phyloP scores from a whole-genome alignment of 108 stramenopile genomes.

The Discostella stelligeroides region DNA sequence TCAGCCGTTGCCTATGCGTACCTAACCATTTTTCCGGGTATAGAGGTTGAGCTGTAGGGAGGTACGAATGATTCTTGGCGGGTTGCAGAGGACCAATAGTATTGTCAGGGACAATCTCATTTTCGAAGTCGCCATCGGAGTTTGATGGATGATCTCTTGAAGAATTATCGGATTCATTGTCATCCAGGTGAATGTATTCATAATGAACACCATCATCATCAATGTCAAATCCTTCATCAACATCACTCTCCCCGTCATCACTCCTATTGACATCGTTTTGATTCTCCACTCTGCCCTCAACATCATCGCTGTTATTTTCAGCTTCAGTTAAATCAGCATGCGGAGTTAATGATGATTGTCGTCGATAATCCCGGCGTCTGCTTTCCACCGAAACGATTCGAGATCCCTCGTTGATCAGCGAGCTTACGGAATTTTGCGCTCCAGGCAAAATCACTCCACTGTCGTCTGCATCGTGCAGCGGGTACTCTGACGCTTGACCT shows the following conservation, averaged over 20 bases:
- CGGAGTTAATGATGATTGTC: not conserved
- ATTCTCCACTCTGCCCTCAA: not conserved
- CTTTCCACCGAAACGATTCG: slow-evolving; percentile 5
- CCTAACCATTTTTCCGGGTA: slow-evolving; percentile 54
- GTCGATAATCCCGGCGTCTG: not conserved
- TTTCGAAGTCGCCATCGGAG: slow-evolving; percentile 4
- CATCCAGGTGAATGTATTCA: too few species aligned
- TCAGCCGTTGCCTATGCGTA: slow-evolving; percentile 12
- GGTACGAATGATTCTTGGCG: slow-evolving; percentile 63
- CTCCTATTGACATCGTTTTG: not conserved
- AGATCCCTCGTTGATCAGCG: not conserved
- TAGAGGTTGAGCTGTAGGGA: slow-evolving; percentile 59
- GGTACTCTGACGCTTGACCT: too few species aligned
- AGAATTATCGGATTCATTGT: too few species aligned
- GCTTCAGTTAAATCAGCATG: not conserved
- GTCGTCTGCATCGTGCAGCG: too few species aligned
- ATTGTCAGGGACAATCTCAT: slow-evolving; percentile 5
- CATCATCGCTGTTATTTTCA: not conserved
- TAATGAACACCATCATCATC: too few species aligned
- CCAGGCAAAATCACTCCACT: too few species aligned
- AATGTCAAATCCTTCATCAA: too few species aligned
- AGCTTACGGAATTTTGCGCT: too few species aligned
- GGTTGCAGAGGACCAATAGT: slow-evolving; percentile 24
- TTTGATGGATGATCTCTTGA: not conserved
- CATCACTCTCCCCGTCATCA: too few species aligned